Evolutionary conservation across 805 yeast genomes (phyloP), one percentile per base, ranked within the genome.

Genomic region (Scheffersomyces stipitis): DNA sequence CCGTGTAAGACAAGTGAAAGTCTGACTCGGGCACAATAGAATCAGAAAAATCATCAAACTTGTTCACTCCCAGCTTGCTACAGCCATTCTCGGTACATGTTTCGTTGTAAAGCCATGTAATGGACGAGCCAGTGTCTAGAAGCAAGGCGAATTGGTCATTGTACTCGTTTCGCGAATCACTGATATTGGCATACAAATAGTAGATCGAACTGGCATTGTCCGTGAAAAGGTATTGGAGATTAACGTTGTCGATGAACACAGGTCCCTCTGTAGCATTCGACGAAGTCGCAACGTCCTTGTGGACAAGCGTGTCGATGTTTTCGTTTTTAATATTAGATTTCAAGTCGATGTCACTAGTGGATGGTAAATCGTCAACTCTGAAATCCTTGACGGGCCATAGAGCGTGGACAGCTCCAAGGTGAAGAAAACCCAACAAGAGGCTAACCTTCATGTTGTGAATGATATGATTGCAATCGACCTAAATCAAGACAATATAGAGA

Each of bases 51-150:
- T 51, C 52, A 33, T 43, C 33, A 17, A 72, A 57, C 42, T 43
- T 49, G 18, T 40, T 38, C 16, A 64, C 41, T 5, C 49, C 42
- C 20, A 61, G 51, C 23, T 49, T 49, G 2, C 51, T 34, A 46
- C 86, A 81, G 1, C 76, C 64, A 7, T 45, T 40, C 4, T 48
- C 67, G 1, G 60, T 54, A 59, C 86, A 81, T 26, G 70, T 56
- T 1, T 65, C 53, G 32, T 76, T 79, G 51, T 78, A 80, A 3
- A 81, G 67, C 87, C 87, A 81, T 2, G 79, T 52, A 39, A 79
- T 73, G 13, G 80, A 79, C 18, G 83, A 77, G 5, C 84, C 86
- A 0, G 87, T 81, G 54, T 81, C 87, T 13, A 81, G 58, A 14
- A 81, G 65, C 27, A 81, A 58, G 4, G 76, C 76, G 46, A 70